Evolutionary conservation across 1,284 basidiomycete species (phyloP).

Genomic region (Fomitiporia mediterranea): DNA sequence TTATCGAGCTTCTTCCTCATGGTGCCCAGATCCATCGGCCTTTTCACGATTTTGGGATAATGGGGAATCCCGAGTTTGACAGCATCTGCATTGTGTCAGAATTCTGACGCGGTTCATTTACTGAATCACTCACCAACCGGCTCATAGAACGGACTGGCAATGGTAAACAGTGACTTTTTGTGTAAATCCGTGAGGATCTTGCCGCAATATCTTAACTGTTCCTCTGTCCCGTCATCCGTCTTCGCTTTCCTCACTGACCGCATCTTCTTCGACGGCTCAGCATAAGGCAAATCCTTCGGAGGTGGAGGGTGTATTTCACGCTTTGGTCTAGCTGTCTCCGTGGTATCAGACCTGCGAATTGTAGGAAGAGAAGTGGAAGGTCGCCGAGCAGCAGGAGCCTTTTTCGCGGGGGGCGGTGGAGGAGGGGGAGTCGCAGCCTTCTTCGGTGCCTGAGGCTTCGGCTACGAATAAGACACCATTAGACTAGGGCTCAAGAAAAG

Average conservation of each 20-base stretch:
- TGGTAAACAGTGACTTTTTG: constrained; percentile 71
- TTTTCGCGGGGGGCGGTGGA: constrained; percentile 41
- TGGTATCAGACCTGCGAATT: constrained; percentile 62
- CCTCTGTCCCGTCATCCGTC: constrained; percentile 60
- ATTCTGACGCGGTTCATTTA: too few species aligned
- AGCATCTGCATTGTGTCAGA: constrained; percentile 49
- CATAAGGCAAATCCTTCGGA: constrained; percentile 86
- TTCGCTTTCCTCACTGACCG: constrained; percentile 58
- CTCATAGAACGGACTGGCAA: constrained; percentile 87
- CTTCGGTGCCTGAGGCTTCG: constrained; percentile 41
- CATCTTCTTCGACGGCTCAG: constrained; percentile 68
- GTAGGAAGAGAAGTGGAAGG: constrained; percentile 74
- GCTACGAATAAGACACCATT: constrained; percentile 28
- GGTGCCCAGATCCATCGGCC: constrained; percentile 91
- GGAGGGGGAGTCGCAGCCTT: constrained; percentile 32
- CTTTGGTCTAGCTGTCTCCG: constrained; percentile 76
- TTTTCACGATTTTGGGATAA: constrained; percentile 87
- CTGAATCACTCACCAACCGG: constrained; percentile 89
- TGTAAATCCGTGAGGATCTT: constrained; percentile 76
- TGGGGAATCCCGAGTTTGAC: constrained; percentile 77
- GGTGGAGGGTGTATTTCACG: constrained; percentile 96
- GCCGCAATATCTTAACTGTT: constrained; percentile 82
- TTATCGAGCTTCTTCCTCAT: constrained; percentile 81
- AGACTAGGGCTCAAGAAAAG: too few species aligned
- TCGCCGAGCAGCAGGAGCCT: constrained; percentile 50